Base-by-base conservation (phyloP, 257 asterid genomes). In the Jasminum sambac region DNA sequence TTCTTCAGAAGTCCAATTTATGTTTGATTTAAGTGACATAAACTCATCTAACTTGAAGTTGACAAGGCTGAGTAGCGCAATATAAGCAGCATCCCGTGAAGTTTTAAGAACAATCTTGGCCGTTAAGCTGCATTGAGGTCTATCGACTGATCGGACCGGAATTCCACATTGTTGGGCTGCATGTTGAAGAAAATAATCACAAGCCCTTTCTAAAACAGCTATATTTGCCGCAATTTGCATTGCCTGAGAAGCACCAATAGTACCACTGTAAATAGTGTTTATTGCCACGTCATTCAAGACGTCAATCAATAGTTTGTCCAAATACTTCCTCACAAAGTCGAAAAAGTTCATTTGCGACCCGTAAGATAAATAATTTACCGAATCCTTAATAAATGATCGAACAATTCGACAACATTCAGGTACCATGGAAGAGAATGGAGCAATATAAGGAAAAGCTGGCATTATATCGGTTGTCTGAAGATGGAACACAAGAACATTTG, bases 91-190 rank as follows among this genome's bases (percentile, higher is more conserved):
- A 64, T 94, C 98, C 67, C 96, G 80, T 38, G 97, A 89, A 24
- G 98, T 86, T 83, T 86, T 89, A 0, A 94, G 85, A 58, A 94
- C 96, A 13, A 89, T 80, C 83, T 91, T 94, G 73, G 98, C 97
- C 2, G 92, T 81, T 76, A 94, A 84, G 69, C 86, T 86, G 11
- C 86, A 82, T 74, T 88, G 96, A 37, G 95, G 95, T 70, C 92
- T 75, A 70, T 90, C 96, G 34, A 94, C 86, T 5, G 95, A 86
- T 67, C 95, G 84, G 63, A 84, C 83, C 0, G 98, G 96, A 25
- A 93, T 90, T 37, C 98, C 98, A 37, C 98, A 93, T 64, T 90
- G 98, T 79, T 90, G 98, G 41, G 98, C 98, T 0, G 98, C 95
- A 75, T 93, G 97, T 73, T 90, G 97, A 82, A 93, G 87, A 63